Evolutionary conservation across 306 rosid genomes (phyloP), one percentile per base, ranked within the genome.

Genomic region (Malus fusca): DNA sequence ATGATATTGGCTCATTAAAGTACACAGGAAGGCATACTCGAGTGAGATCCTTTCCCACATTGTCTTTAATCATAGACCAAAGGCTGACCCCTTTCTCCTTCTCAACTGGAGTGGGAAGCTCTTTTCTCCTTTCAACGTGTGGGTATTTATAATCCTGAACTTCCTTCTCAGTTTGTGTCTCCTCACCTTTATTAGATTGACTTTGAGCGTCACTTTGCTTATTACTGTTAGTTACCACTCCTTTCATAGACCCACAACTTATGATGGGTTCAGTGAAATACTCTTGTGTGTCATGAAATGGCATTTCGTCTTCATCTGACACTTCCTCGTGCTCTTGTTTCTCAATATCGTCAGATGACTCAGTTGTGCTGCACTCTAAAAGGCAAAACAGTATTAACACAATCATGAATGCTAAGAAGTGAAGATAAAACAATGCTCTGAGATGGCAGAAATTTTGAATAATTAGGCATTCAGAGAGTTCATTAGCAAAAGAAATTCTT

Each of bases 1-100:
- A 92, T 30, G 99, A 95, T 78, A 92, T 90, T 25, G 99, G 99
- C 84, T 95, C 99, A 58, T 95, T 95, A 70, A 95, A 95, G 85
- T 92, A 95, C n/a, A 92, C 99, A 70, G 99, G 99, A 72, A 95
- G 99, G 73, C 99, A 95, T 75, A 95, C 96, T 37, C 96, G 84
- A 14, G 97, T 84, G 69, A 95, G 97, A 87, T 95, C 99, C 87
- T 95, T 95, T 69, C 99, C 97, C 81, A 92, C 99, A 67, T 92
- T 95, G 87, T 95, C 99, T 85, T 95, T 95, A 75, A 95, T 95
- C 90, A 95, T 87, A 21, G 96, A 90, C 99, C 99, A 95, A 68
- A 95, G 96, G 83, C 99, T 95, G 71, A 95, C 91, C 21, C 97
- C 93, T 78, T 90, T 92, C 92, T 95, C 99, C 81, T 95, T 95